A percentile compares a stretch with the other conserved stretches of the same genome.
Evolutionary conservation across 148 eudicot genomes (phyloP).

Genomic region (Vaccinium myrtillus): DNA sequence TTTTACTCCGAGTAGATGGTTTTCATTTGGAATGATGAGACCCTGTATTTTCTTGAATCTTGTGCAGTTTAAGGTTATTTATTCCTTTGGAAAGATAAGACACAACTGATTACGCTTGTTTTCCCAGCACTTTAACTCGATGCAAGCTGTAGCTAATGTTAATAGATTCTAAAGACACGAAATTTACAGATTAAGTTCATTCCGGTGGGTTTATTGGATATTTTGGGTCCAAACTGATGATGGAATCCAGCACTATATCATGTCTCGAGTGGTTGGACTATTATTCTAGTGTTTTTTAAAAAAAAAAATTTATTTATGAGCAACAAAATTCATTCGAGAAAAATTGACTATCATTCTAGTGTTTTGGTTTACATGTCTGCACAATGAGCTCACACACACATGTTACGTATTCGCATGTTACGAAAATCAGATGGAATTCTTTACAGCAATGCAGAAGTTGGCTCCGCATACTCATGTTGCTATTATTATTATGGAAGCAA

Average conservation of each 20-base stretch:
- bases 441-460: neutral
- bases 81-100: conserved; percentile 1
- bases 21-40: neutral
- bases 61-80: neutral
- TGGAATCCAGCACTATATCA: neutral
- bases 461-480: neutral
- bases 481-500: neutral
- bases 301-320: no score
- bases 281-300: neutral
- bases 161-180: neutral
- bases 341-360: neutral
- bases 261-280: neutral
- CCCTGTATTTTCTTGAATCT: neutral
- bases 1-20: neutral
- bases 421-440: neutral
- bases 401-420: neutral
- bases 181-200: neutral
- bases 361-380: neutral
- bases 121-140: neutral
- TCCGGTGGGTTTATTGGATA: neutral
- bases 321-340: no score
- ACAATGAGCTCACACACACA: neutral
- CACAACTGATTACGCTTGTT: neutral
- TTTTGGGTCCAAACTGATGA: neutral
- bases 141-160: neutral